These are phyloP conservation scores for Platanthera guangdongensis DNA, from an alignment of 106 monocot species.

Conservation along the genomic window DNA sequence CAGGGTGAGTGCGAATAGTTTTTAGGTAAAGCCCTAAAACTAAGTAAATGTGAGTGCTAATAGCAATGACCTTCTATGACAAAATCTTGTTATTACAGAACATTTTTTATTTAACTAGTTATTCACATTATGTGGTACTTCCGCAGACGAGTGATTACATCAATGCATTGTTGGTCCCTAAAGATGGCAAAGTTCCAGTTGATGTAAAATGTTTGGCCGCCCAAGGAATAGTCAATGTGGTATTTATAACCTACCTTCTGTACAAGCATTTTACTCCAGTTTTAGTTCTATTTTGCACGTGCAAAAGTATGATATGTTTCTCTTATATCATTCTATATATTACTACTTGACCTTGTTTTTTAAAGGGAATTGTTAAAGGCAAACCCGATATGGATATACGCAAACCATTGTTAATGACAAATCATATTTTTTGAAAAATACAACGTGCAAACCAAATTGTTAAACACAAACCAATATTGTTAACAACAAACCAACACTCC, in stretches of 20 bases:
- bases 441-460: no score
- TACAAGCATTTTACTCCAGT: background rate
- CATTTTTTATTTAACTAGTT: background rate
- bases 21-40: no score
- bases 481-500: no score
- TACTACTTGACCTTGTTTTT: background rate
- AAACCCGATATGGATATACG: no score
- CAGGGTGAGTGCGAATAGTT: no score
- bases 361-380: no score
- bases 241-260: conserved; percentile 16
- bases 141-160: conserved; percentile 69
- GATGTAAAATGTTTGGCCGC: conserved; percentile 48
- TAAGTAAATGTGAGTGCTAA: no score
- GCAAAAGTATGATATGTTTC: background rate
- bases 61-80: no score
- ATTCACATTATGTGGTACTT: background rate
- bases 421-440: no score
- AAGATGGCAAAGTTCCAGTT: conserved; percentile 50
- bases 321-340: background rate
- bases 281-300: background rate
- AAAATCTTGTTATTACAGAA: no score
- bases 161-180: conserved; percentile 80
- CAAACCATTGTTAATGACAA: no score
- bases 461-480: no score
- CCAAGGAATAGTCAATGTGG: conserved; percentile 78